A percentile compares a stretch with the other conserved stretches of the same genome.
Evolutionary conservation across 176 grass and related monocot species (phyloP).

Genomic region (Triticum aestivum): DNA sequence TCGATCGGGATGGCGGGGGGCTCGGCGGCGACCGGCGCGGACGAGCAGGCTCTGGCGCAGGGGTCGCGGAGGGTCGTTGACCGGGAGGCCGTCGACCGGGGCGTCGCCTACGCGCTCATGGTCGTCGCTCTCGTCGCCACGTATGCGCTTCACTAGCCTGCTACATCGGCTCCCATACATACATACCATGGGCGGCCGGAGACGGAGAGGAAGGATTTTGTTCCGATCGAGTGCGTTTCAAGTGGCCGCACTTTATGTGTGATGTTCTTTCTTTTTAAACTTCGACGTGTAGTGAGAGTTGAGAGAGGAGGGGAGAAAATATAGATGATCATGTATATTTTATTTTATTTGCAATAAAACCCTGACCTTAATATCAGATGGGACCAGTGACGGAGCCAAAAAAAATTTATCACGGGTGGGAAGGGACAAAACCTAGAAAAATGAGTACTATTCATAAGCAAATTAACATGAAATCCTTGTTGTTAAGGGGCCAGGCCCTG

Average conservation of each 20-base stretch:
- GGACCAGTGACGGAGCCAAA: too few relatives aligned
- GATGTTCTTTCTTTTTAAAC: background rate
- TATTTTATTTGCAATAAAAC: too few relatives aligned
- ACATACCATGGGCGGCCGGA: background rate
- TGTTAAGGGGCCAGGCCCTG: too few relatives aligned
- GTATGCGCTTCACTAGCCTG: slow-evolving; percentile 48
- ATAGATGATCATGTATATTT: too few relatives aligned
- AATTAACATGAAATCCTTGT: too few relatives aligned
- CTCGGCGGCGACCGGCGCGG: background rate
- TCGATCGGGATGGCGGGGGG: background rate
- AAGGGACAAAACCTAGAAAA: too few relatives aligned
- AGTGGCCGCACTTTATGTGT: background rate
- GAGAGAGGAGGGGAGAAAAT: too few relatives aligned
- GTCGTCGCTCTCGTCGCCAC: slow-evolving; percentile 54
- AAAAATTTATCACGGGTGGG: too few relatives aligned
- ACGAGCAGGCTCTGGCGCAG: slow-evolving; percentile 1
- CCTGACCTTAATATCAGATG: too few relatives aligned
- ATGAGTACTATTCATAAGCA: too few relatives aligned
- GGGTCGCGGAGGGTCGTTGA: slow-evolving; percentile 24
- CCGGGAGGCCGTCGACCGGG: slow-evolving; percentile 52
- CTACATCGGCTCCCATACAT: background rate
- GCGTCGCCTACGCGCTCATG: slow-evolving; percentile 66
- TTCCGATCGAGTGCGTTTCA: background rate
- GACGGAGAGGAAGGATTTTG: background rate
- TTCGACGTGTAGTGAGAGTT: too few relatives aligned